Evolutionary conservation across 352 stramenopile genomes (phyloP).

Genomic region (Aphanomyces invadans): DNA sequence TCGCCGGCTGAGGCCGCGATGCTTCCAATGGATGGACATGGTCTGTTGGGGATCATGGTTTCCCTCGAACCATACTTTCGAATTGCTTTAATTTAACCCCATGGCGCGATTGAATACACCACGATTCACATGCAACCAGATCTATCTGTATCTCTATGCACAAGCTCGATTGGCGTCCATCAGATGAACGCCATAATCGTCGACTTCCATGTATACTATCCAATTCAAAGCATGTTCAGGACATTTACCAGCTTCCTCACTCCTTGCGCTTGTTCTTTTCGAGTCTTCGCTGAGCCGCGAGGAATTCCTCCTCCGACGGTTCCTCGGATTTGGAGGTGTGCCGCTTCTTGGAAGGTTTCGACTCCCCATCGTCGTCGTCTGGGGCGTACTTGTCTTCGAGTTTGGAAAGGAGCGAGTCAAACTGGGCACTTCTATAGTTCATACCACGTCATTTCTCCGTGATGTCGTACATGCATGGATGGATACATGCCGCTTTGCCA

Average conservation of each 20-base stretch:
- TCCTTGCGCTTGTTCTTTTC: constrained; percentile 34
- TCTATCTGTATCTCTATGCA: too few species aligned
- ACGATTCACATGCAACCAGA: too few species aligned
- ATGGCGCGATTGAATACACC: too few species aligned
- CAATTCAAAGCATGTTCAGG: not conserved
- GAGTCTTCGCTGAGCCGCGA: constrained; percentile 44
- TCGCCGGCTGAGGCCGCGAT: not conserved
- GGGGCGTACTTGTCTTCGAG: constrained; percentile 65
- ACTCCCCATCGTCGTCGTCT: too few species aligned
- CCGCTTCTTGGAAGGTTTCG: constrained; percentile 32
- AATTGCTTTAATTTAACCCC: too few species aligned
- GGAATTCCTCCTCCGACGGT: constrained; percentile 61
- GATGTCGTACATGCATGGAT: constrained; percentile 40
- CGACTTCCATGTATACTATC: too few species aligned
- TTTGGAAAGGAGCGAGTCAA: constrained; percentile 46
- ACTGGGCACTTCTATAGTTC: constrained; percentile 20
- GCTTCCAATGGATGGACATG: too few species aligned
- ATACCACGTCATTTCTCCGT: not conserved
- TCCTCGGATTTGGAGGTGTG: constrained; percentile 27
- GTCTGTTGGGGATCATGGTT: too few species aligned
- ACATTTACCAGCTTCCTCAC: not conserved
- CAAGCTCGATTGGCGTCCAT: too few species aligned
- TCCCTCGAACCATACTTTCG: too few species aligned
- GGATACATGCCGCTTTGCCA: constrained; percentile 29
- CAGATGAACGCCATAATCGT: too few species aligned